These are phyloP conservation scores for Kodamaea laetipori DNA, from an alignment of 805 yeast species.

Conservation along the genomic window DNA sequence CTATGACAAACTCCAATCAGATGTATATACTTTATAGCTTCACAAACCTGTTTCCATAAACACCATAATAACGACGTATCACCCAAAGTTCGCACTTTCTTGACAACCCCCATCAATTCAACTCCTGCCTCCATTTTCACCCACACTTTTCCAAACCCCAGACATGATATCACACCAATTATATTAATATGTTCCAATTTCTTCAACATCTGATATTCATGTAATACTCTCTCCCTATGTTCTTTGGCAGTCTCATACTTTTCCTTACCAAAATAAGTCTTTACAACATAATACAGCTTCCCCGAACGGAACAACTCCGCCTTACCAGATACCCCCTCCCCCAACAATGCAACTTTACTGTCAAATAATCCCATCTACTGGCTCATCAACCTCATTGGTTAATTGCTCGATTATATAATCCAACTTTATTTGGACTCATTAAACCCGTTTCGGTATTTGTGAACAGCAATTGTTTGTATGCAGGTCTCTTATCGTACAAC, in stretches of 20 bases:
- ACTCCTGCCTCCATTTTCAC: slow-evolving; percentile 37
- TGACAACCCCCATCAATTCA: slow-evolving; percentile 19
- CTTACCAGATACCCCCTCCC: slow-evolving; percentile 33
- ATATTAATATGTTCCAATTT: slow-evolving; percentile 35
- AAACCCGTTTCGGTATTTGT: slow-evolving; percentile 1
- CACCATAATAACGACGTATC: slow-evolving; percentile 32
- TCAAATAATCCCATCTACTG: not conserved
- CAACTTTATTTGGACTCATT: not conserved
- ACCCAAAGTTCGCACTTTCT: not conserved
- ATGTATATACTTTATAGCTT: slow-evolving; percentile 45
- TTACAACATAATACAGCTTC: slow-evolving; percentile 39
- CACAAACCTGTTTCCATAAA: slow-evolving; percentile 44
- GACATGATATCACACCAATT: slow-evolving; percentile 34
- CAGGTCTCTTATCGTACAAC: not conserved
- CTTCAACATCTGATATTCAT: slow-evolving; percentile 37
- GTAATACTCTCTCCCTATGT: slow-evolving; percentile 36
- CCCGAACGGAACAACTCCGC: slow-evolving; percentile 29
- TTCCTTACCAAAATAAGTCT: slow-evolving; percentile 45
- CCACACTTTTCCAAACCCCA: slow-evolving; percentile 24
- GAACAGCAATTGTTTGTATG: not conserved
- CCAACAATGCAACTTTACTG: slow-evolving; percentile 2
- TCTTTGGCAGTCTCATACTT: slow-evolving; percentile 41
- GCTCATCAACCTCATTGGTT: slow-evolving; percentile 5
- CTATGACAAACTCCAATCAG: slow-evolving; percentile 43
- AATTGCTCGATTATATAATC: not conserved